Conservation (phyloP, 2,329 filamentous ascomycete genomes). For the Sphaerostilbella broomeana region DNA sequence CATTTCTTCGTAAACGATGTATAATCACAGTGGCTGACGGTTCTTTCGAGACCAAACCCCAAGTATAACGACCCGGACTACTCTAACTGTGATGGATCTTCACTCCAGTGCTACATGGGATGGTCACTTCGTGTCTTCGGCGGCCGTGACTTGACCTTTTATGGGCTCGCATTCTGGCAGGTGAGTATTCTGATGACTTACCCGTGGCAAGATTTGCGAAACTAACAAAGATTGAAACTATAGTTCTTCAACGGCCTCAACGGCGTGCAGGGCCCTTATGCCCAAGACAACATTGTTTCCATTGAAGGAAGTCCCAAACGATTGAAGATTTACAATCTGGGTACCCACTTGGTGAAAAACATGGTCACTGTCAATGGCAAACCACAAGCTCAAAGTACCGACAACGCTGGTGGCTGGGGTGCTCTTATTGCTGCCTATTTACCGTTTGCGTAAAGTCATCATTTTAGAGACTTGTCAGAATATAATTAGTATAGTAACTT, state of each 20-base stretch:
- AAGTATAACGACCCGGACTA: constrained; percentile 17
- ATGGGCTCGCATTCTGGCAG: constrained; percentile 12
- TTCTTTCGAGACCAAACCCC: constrained; percentile 6
- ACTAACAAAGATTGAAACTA: neutral
- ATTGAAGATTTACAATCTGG: constrained; percentile 14
- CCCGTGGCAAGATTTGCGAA: no score
- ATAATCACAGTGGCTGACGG: neutral
- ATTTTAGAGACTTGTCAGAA: no score
- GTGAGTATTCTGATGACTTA: no score
- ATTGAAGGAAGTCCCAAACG: constrained; percentile 10
- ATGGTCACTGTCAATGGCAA: constrained; percentile 13
- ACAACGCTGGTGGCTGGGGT: constrained; percentile 25
- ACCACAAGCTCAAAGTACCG: constrained; percentile 11
- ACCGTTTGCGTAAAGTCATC: constrained; percentile 12
- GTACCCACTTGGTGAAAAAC: constrained; percentile 14
- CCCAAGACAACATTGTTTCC: constrained; percentile 15
- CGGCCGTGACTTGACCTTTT: constrained; percentile 10
- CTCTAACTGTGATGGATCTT: constrained; percentile 16
- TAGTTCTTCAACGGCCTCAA: constrained; percentile 15
- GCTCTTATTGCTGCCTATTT: constrained; percentile 25
- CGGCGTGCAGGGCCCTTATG: constrained; percentile 12
- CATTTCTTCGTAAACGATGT: neutral
- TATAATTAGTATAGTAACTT: no score
- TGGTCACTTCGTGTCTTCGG: constrained; percentile 13
- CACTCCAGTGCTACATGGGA: constrained; percentile 10